Evolutionary conservation across 129 eudicot species (phyloP), one percentile per base, ranked within the genome.

Genomic region (Pulicaria dysenterica): DNA sequence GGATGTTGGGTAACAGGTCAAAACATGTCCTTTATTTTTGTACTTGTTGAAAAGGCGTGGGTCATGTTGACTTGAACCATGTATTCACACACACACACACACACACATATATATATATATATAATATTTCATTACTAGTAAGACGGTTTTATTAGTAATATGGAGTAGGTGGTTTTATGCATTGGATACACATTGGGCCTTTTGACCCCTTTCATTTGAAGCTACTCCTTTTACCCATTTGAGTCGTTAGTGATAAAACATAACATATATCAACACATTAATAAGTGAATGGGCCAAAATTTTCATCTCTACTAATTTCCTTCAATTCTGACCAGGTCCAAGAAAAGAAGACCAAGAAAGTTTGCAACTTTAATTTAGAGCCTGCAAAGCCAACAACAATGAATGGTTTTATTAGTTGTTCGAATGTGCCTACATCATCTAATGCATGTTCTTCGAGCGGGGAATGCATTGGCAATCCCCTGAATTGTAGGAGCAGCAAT

Each of bases 311-410:
- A 10, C 63, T 63, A 75, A 43, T 11, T n/a, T 65, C 13, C 10
- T 68, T 45, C 5, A 67, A 72, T 61, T 15, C 62, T 70, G 48
- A 85, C 84, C 80, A 94, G 96, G 98, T 94, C 61, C 95, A 90
- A 84, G 98, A 94, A 87, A 90, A 88, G 88, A 90, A 90, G 82
- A 78, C 90, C 66, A 94, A 90, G 89, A 90, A 90, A 79, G 58
- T 94, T 55, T 72, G 82, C 78, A 93, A 94, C 39, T 81, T 87
- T 78, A 94, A 90, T 72, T 51, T 86, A 44, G 90, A 84, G 46
- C 82, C 92, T 64, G 61, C 86, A 60, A 88, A 83, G 77, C 63
- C 75, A 53, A 67, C 75, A 53, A 67, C 76, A 46, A 84, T 85
- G 57, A 94, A 94, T 72, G 93, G 96, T 53, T 79, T 69, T 68